Conservation (phyloP, 2,329 filamentous ascomycete genomes). For the Penicillium fuscoglaucum region DNA sequence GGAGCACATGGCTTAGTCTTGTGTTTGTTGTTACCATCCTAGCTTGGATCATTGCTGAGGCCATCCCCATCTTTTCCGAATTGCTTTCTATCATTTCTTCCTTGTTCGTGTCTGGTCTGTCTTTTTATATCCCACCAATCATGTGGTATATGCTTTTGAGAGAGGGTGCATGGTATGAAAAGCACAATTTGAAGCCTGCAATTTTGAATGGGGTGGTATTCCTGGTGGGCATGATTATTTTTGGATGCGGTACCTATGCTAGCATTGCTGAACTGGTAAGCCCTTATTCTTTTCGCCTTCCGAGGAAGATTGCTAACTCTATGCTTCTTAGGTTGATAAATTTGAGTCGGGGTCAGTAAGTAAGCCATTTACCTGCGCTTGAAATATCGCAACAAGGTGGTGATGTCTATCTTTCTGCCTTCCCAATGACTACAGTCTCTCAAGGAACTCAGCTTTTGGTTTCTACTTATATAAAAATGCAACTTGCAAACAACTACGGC, state of each 20-base stretch:
- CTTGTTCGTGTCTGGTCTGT: slow-evolving; percentile 8
- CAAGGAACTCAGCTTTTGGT: neutral
- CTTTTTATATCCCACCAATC: slow-evolving; percentile 11
- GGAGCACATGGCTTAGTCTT: slow-evolving; percentile 17
- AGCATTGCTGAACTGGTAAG: slow-evolving; percentile 19
- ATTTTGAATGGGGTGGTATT: slow-evolving; percentile 16
- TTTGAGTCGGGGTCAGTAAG: slow-evolving; percentile 7
- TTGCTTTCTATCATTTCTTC: slow-evolving; percentile 14
- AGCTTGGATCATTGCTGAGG: slow-evolving; percentile 20
- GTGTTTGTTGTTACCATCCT: slow-evolving; percentile 12
- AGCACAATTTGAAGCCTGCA: slow-evolving; percentile 5
- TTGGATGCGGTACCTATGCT: slow-evolving; percentile 19
- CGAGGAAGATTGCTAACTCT: neutral
- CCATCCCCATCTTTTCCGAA: slow-evolving; percentile 20
- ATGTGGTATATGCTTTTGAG: slow-evolving; percentile 11
- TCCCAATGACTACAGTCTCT: neutral
- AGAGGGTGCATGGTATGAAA: slow-evolving; percentile 10
- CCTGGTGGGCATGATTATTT: slow-evolving; percentile 15
- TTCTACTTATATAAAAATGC: neutral
- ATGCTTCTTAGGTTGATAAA: neutral
- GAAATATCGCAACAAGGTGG: neutral
- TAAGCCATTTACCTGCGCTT: slow-evolving; percentile 10
- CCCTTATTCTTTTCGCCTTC: neutral
- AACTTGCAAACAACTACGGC: neutral
- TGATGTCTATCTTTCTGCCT: neutral